Evolutionary conservation across 164 flowering plant species (phyloP).

Genomic region (Saururus chinensis): DNA sequence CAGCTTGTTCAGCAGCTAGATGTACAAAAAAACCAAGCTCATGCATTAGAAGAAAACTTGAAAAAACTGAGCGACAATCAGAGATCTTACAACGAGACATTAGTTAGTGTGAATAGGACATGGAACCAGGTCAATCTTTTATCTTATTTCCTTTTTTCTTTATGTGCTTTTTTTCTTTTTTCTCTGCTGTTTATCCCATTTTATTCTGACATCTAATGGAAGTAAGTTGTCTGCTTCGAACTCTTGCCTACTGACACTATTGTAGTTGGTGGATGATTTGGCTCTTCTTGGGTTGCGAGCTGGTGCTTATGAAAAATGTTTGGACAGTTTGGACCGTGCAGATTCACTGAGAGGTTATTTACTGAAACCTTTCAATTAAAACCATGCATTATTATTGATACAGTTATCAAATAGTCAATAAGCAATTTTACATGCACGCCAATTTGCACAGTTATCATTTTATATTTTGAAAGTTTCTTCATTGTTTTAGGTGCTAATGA

Average conservation of each 20-base stretch:
- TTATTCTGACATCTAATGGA: neutral
- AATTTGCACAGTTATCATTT: no score
- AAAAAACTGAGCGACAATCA: constrained; percentile 53
- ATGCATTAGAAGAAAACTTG: constrained; percentile 52
- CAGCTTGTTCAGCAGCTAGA: constrained; percentile 84
- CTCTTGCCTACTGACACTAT: constrained; percentile 5
- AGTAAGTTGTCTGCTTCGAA: neutral
- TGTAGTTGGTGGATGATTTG: constrained; percentile 82
- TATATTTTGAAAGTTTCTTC: no score
- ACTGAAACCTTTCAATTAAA: neutral
- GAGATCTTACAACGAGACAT: constrained; percentile 51
- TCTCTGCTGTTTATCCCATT: neutral
- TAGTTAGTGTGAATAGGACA: constrained; percentile 49
- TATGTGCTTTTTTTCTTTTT: neutral
- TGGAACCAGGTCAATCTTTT: constrained; percentile 73
- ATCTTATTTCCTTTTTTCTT: neutral
- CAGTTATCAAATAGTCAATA: neutral
- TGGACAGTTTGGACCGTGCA: constrained; percentile 34
- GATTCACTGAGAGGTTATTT: constrained; percentile 47
- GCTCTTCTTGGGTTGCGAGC: constrained; percentile 59
- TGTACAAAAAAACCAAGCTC: constrained; percentile 59
- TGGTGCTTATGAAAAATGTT: constrained; percentile 41
- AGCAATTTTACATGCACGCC: no score
- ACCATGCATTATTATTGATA: neutral
- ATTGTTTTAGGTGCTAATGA: neutral